phyloP scores from a whole-genome alignment of 371 early-diverging fungal genomes.

The Dichotomocladium elegans region DNA sequence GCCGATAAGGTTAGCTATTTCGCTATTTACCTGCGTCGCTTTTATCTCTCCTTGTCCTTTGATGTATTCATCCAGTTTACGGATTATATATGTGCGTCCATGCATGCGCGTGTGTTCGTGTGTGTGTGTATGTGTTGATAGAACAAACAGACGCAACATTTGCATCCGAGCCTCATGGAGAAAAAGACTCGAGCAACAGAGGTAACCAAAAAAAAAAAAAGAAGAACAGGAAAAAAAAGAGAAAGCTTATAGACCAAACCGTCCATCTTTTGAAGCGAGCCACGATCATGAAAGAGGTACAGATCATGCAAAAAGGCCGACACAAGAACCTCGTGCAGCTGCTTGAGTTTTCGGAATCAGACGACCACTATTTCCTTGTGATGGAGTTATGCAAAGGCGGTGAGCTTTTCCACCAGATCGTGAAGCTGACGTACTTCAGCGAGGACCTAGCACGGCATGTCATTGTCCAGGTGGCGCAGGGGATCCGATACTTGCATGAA shows the following conservation, averaged over 20 bases:
- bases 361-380: constrained; percentile 69
- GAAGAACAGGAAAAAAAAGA: neutral
- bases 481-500: constrained; percentile 86
- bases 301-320: constrained; percentile 77
- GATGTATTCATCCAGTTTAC: neutral
- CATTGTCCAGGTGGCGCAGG: constrained; percentile 87
- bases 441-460: constrained; percentile 78
- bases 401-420: constrained; percentile 84
- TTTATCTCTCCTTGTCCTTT: neutral
- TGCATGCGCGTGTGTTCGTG: too few relatives aligned
- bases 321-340: constrained; percentile 82
- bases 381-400: constrained; percentile 86
- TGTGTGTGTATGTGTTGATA: too few relatives aligned
- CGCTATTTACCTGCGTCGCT: too few relatives aligned
- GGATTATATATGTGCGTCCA: constrained; percentile 10
- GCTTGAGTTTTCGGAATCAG: constrained; percentile 63
- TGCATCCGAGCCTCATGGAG: constrained; percentile 16
- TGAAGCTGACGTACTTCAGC: constrained; percentile 76
- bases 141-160: constrained; percentile 9
- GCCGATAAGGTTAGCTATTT: constrained; percentile 57
- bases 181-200: constrained; percentile 11
- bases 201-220: constrained; percentile 4
- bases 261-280: constrained; percentile 48
- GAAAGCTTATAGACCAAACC: neutral
- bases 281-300: constrained; percentile 83